Base-by-base conservation (phyloP, 2,329 filamentous ascomycete genomes). In the Cladosporium sp. region DNA sequence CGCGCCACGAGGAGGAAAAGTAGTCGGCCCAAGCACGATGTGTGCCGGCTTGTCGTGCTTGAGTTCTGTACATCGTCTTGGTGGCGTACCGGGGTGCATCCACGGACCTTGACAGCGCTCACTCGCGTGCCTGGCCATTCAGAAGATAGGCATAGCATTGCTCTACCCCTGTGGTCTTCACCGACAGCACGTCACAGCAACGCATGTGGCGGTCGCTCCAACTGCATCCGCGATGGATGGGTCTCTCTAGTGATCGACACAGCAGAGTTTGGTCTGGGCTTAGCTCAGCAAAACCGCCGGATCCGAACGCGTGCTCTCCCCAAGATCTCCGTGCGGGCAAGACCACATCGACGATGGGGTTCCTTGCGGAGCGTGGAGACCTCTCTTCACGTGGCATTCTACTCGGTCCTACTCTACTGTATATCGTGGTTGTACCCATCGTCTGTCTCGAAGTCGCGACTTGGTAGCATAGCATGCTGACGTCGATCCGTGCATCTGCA, bases 11-110 rank as follows among this genome's bases (percentile, higher is more conserved):
- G 52, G 52, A 25, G 17, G 42, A 28, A 42, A 45, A 45, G 42
- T 45, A 45, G 42, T 28, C 42, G 42, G 42, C 7, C 42, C 25
- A 25, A 22, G 42, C 24, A 45, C 22, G 40, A 45, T 22, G 24
- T 45, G 42, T 28, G 42, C 52, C 40, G 52, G 32, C 52, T 55
- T 55, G 40, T 45, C 52, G n/a, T 55, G 52, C 52, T 55, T 55
- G 40, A 47, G 17, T 28, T n/a, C 37, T 45, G 25, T 22, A 45
- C 42, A n/a, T 24, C 20, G n/a, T 32, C 22, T 53, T 9, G 12
- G 24, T 34, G 50, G 50, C 50, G 37, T 53, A 42, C 36, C 12
- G 24, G 50, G 25, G 25, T 32, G 37, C 50, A 22, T 9, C 13
- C 4, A 2, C 35, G 4, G 28, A 10, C 28, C 8, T 22, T 25